Base-by-base conservation (phyloP, 31 red algal genomes). In the Odonthalia washingtoniensis region DNA sequence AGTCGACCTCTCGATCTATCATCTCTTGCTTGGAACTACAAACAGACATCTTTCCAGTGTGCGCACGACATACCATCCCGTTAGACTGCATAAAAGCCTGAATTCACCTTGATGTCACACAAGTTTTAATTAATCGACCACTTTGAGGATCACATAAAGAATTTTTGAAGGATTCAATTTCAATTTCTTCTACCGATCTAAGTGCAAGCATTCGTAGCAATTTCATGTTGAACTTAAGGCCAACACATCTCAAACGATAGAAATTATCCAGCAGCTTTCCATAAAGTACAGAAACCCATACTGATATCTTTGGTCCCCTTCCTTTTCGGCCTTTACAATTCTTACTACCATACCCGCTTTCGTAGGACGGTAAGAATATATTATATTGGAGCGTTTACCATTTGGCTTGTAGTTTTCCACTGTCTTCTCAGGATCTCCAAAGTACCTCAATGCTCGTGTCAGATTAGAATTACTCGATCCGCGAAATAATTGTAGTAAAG, bases 1-100 rank as follows among this genome's bases (percentile, higher is more conserved):
- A 75, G 16, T 31, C 83, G 37, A 87, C 83, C 18, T 63, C 0
- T 78, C 37, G 9, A 26, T 60, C 43, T 17, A 87, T 62, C 9
- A 44, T 38, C 38, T 77, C 73, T 44, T 77, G 73, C 28, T 77
- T 40, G 12, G 12, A 16, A 28, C 21, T 16, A 17, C 21, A 72
- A 27, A 72, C 67, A 16, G 21, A 72, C 16, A 72, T 16, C 30
- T 72, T 72, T 30, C 30, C 67, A 32, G 21, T 28, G 21, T 72
- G 67, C 14, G 67, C 17, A 30, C 67, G 67, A 17, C 18, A 12
- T 12, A 72, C 67, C 12, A 72, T 32, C 12, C 30, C 30, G 30
- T 72, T 17, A 12, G 18, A 12, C 30, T 72, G 67, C 67, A 72
- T 72, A 72, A 72, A 72, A 12, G 30, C 30, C 30, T 72, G 67